Percentiles rank a stretch among this genome's conserved stretches.
These are phyloP conservation scores for Candida nitratophila DNA, from an alignment of 805 yeast genomes.

Conservation along the genomic window DNA sequence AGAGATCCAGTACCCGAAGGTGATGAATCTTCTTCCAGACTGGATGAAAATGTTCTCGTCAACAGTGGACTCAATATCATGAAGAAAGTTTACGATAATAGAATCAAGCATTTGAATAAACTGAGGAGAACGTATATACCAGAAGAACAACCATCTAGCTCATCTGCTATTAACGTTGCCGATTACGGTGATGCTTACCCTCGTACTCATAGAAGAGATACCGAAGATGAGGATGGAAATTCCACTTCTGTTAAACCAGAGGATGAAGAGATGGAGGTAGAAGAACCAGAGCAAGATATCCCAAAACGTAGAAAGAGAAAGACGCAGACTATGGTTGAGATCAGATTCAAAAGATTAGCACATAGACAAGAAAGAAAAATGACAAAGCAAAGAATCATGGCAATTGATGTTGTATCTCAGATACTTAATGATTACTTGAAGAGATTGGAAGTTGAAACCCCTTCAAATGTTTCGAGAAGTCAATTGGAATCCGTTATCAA, in stretches of 20 bases:
- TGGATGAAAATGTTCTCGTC: too few species aligned
- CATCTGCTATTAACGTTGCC: not conserved
- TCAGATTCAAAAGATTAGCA: conserved; percentile 20
- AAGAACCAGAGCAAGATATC: not conserved
- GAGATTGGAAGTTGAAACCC: conserved; percentile 6
- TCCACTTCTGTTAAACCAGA: too few species aligned
- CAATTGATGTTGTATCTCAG: conserved; percentile 27
- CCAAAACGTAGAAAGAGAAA: not conserved
- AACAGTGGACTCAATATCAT: not conserved
- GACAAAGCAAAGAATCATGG: conserved; percentile 14
- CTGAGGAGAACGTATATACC: not conserved
- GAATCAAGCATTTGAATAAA: not conserved
- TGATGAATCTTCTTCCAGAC: too few species aligned
- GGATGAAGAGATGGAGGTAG: not conserved
- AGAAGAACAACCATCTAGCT: too few species aligned
- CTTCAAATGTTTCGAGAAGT: not conserved
- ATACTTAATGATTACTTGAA: conserved; percentile 22
- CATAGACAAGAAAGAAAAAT: conserved; percentile 2
- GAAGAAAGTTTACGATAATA: not conserved
- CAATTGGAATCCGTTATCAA: conserved; percentile 1
- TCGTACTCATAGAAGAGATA: too few species aligned
- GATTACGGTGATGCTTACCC: too few species aligned
- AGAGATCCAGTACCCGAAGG: too few species aligned
- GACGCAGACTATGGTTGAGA: conserved; percentile 7
- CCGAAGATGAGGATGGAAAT: too few species aligned